phyloP scores from a whole-genome alignment of 23 red algal genomes.

The Gracilaria domingensis region DNA sequence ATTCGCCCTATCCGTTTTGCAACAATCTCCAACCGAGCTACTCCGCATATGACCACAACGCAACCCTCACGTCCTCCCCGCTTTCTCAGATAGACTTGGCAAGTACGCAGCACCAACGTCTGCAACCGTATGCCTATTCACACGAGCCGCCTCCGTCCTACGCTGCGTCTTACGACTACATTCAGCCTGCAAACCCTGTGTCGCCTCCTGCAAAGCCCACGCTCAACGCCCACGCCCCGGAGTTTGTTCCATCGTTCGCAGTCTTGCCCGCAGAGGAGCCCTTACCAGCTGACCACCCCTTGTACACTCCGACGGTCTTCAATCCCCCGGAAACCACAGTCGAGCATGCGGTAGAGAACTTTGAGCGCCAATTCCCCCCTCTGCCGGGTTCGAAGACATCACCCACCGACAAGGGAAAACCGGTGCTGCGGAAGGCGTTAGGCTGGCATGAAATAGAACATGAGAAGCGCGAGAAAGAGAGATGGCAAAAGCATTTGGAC shows the following conservation, averaged over 20 bases:
- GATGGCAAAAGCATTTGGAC: conserved; percentile 29
- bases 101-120: not conserved
- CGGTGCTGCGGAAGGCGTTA: conserved; percentile 45
- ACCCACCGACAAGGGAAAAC: not conserved
- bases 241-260: conserved; percentile 70
- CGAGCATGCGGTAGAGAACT: conserved; percentile 49
- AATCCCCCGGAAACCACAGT: conserved; percentile 39
- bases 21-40: not conserved
- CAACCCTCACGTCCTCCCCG: not conserved
- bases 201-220: conserved; percentile 21
- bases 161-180: not conserved
- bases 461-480: conserved; percentile 34
- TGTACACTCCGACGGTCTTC: not conserved
- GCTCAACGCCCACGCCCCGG: conserved; percentile 61
- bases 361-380: conserved; percentile 53
- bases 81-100: not conserved
- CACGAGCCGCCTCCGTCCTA: not conserved
- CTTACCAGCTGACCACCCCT: conserved; percentile 7
- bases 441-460: conserved; percentile 56
- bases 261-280: conserved; percentile 38
- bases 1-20: conserved; percentile 1
- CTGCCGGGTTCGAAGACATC: conserved; percentile 36
- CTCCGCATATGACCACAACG: not conserved
- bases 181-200: not conserved
- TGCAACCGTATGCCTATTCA: not conserved